Conservation (phyloP, 768 basidiomycete species). For the Pisolithus albus region DNA sequence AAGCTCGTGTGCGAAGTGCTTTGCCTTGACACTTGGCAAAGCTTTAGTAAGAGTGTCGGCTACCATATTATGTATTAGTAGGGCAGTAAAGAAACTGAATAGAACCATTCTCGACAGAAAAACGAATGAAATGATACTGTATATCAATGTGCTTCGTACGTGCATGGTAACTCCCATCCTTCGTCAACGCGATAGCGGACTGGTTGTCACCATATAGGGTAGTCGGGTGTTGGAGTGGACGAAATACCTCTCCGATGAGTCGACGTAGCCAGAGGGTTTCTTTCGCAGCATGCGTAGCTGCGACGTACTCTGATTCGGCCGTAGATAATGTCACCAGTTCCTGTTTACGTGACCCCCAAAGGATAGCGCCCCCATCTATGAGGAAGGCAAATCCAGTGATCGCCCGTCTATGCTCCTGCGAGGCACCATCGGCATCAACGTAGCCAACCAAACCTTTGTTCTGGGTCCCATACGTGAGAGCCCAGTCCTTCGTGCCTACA, state of each 20-base stretch:
- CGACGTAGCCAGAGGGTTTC: background rate
- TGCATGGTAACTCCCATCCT: background rate
- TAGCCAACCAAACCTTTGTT: background rate
- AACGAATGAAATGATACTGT: background rate
- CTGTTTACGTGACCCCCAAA: constrained; percentile 3
- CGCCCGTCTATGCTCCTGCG: constrained; percentile 2
- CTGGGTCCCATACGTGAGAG: background rate
- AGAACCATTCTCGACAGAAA: background rate
- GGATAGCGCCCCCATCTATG: background rate
- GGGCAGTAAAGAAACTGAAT: background rate
- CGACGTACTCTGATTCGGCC: background rate
- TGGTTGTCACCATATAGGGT: constrained; percentile 1
- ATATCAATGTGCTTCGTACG: background rate
- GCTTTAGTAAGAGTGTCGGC: constrained; percentile 14
- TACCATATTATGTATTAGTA: constrained; percentile 10
- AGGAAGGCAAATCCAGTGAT: constrained; percentile 5
- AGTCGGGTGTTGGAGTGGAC: background rate
- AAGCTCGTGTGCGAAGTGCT: background rate
- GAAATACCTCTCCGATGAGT: constrained; percentile 1
- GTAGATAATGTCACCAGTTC: constrained; percentile 4
- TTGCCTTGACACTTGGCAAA: background rate
- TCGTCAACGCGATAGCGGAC: background rate
- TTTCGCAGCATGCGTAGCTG: background rate
- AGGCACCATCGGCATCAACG: background rate
- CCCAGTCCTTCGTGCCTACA: background rate